These are phyloP conservation scores for Ephemerocybe angulata DNA, from an alignment of 768 basidiomycete species.

Conservation along the genomic window DNA sequence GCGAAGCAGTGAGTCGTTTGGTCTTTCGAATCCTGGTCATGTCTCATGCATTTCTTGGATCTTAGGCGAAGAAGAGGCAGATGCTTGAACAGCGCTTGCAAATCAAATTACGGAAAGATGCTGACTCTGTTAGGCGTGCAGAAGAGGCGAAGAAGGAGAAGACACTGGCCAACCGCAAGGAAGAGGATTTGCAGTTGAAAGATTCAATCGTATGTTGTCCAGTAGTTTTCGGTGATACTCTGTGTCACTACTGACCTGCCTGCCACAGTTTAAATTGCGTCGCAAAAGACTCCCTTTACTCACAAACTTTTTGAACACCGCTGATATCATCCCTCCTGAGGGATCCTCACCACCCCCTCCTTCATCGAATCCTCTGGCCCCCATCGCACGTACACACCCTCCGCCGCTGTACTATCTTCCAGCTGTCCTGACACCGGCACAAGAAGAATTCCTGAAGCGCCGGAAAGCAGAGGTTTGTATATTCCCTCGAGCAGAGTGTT, in stretches of 20 bases:
- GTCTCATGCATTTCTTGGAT: not conserved
- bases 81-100: slow-evolving; percentile 82
- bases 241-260: slow-evolving; percentile 6
- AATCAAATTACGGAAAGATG: slow-evolving; percentile 79
- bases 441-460: slow-evolving; percentile 61
- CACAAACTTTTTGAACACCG: slow-evolving; percentile 72
- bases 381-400: slow-evolving; percentile 61
- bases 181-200: slow-evolving; percentile 78
- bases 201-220: slow-evolving; percentile 60
- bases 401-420: slow-evolving; percentile 79
- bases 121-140: slow-evolving; percentile 78
- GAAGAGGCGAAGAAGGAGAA: slow-evolving; percentile 88
- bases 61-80: slow-evolving; percentile 79
- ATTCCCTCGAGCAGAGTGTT: not conserved
- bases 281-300: slow-evolving; percentile 67
- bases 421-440: slow-evolving; percentile 59
- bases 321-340: slow-evolving; percentile 56
- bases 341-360: slow-evolving; percentile 32
- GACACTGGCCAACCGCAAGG: slow-evolving; percentile 67
- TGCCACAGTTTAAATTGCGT: slow-evolving; percentile 66
- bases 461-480: slow-evolving; percentile 58
- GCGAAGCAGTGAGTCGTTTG: slow-evolving; percentile 62
- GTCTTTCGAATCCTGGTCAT: not conserved
- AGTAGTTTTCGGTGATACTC: not conserved
- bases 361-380: slow-evolving; percentile 37